These are phyloP conservation scores for Penicillium aurantiogriseum DNA, from an alignment of 2,329 filamentous ascomycete genomes.

Conservation along the genomic window DNA sequence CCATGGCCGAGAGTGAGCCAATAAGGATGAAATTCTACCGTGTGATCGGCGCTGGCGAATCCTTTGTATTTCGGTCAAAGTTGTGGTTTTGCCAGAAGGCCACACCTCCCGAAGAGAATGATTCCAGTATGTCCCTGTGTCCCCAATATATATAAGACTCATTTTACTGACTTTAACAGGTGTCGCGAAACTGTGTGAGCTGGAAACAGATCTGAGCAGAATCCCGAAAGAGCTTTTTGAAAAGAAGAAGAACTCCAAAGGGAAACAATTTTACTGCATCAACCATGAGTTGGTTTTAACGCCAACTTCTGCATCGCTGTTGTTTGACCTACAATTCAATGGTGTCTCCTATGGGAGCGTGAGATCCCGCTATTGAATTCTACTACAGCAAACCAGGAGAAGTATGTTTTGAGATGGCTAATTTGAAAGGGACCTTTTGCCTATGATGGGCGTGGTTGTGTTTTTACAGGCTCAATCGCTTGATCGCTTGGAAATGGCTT, in stretches of 20 bases:
- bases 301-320: constrained; percentile 22
- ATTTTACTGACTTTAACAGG: constrained; percentile 2
- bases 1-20: constrained; percentile 17
- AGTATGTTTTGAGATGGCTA: not conserved
- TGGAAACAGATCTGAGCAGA: constrained; percentile 20
- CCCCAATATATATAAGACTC: not conserved
- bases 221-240: constrained; percentile 22
- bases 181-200: constrained; percentile 12
- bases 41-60: fast-evolving
- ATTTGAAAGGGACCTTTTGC: not conserved
- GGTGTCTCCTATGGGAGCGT: constrained; percentile 26
- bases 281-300: constrained; percentile 15
- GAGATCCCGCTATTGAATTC: constrained; percentile 18
- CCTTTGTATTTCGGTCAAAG: not conserved
- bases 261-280: constrained; percentile 16
- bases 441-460: not conserved
- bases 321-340: constrained; percentile 29
- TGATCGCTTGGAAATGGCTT: not conserved
- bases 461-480: not conserved
- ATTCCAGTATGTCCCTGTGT: not conserved
- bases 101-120: not conserved
- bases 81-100: constrained; percentile 11
- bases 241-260: constrained; percentile 15
- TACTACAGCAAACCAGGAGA: too few relatives aligned
- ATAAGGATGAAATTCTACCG: constrained; percentile 13